These are phyloP conservation scores for Arthrobotrys entomopaga DNA, from an alignment of 2,329 filamentous ascomycete species.

Conservation along the genomic window DNA sequence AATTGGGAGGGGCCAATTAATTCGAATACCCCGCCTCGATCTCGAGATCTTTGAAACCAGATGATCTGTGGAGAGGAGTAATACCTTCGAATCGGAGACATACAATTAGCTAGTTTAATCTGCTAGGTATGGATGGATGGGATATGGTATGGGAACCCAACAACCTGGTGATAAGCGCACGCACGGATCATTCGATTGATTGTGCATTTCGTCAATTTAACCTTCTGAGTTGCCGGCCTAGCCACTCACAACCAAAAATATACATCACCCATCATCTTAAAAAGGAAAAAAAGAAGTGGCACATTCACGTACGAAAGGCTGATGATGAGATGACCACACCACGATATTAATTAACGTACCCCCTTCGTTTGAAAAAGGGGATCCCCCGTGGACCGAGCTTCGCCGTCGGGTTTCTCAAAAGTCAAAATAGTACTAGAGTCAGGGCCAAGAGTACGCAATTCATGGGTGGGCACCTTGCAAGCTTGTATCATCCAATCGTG, in stretches of 20 bases:
- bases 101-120: neutral
- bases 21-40: slow-evolving; percentile 38
- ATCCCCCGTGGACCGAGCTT: slow-evolving; percentile 13
- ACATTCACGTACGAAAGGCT: neutral
- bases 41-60: slow-evolving; percentile 31
- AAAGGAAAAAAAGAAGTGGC: neutral
- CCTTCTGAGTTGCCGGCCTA: slow-evolving; percentile 4
- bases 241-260: slow-evolving; percentile 1
- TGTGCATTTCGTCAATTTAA: neutral
- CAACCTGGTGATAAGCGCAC: slow-evolving; percentile 22
- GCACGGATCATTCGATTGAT: slow-evolving; percentile 28
- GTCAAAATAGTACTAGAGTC: neutral
- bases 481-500: slow-evolving; percentile 1
- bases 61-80: slow-evolving; percentile 11
- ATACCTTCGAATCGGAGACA: neutral
- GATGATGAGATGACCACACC: neutral
- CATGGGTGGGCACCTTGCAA: too few relatives aligned
- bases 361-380: neutral
- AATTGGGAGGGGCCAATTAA: slow-evolving; percentile 6
- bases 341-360: neutral
- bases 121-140: slow-evolving; percentile 11
- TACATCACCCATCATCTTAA: neutral
- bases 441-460: too few relatives aligned
- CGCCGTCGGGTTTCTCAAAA: neutral
- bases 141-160: slow-evolving; percentile 17